Base-by-base conservation (phyloP, 768 basidiomycete species). In the Pisolithus marmoratus region DNA sequence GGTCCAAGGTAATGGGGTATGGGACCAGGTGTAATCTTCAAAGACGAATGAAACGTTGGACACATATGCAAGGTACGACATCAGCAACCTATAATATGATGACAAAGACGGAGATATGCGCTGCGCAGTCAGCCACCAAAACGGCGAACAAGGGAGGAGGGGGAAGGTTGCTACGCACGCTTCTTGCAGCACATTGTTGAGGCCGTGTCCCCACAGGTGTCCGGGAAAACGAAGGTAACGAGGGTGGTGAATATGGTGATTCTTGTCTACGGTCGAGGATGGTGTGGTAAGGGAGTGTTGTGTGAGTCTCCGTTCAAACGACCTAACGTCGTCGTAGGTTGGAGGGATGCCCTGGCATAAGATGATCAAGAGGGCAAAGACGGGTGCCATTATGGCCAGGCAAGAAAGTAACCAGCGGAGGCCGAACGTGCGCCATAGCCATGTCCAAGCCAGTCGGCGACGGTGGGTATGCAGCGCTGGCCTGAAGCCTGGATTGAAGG, bases 101-200 rank as follows among this genome's bases (percentile, higher is more conserved):
- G 20, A n/a, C n/a, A 7, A 41, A 20, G 11, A 41, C 19, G 20
- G 23, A 23, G 24, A 45, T 17, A 45, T 27, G 8, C 14, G 5
- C 14, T 45, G 12, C 9, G 22, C 8, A 22, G 38, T 51, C 22
- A 51, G 45, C 24, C 26, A 14, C 49, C 34, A n/a, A 38, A 23
- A 23, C 36, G 20, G 46, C 44, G 37, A 34, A 15, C 43, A 37
- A 27, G 26, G 24, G 22, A 11, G 9, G 38, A 27, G 22, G 23
- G 1, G 14, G 47, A 4, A 15, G 12, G 34, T 14, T 34, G 34
- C 1, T 20, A 74, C 80, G 54, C 60, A 83, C 81, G 74, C 70
- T 73, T 84, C 81, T 63, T 83, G 80, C 23, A 84, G 67, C 26
- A 83, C 63, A 50, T 84, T 84, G 62, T 83, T 83, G 51, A 83